Base-by-base conservation (phyloP, 2,329 filamentous ascomycete genomes). In the Trichoderma pleuroti region DNA sequence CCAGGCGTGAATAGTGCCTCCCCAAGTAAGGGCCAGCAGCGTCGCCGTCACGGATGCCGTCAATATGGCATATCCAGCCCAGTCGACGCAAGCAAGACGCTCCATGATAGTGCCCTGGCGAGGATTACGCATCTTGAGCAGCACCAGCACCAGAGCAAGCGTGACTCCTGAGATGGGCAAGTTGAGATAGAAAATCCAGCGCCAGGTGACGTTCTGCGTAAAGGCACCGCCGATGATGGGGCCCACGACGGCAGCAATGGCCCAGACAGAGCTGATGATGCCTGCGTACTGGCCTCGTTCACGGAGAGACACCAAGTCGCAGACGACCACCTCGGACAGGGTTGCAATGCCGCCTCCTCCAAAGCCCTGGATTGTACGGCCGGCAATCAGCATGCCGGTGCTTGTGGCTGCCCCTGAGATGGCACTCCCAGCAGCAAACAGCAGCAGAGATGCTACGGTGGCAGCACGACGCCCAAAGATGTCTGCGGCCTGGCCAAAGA, bases 371-470 rank as follows among this genome's bases (percentile, higher is more conserved):
- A 90, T 73, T 0, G 72, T 76, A 1, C 82, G 78, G 6, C 80
- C 83, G 5, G 80, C 82, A 18, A 91, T 87, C 3, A 91, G 78
- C 75, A 84, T 83, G 0, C 73, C 75, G 0, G 78, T 79, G 10
- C 73, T 82, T 0, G 74, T 79, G 0, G 87, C 84, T 0, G 82
- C 82, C 0, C 86, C 87, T 42, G 80, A 82, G 4, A 90, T 79
- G 0, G 82, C 85, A 72, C 86, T 87, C 0, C 87, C 87, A 0
- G 88, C 73, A 4, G 80, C 80, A 74, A 88, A 88, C 4, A 87
- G 73, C 6, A 76, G 77, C 0, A 86, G 80, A 1, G 82, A 76
- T 1, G 74, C 57, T 4, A 87, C 77, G 9, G 80, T 78, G 0
- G 80, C 75, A n/a, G 76, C 80, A 32, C 84, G 81, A 1, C 87